A percentile compares a stretch with the other conserved stretches of the same genome.
Evolutionary conservation across 306 rosid species (phyloP).

Genomic region (Citrullus mucosospermus): DNA sequence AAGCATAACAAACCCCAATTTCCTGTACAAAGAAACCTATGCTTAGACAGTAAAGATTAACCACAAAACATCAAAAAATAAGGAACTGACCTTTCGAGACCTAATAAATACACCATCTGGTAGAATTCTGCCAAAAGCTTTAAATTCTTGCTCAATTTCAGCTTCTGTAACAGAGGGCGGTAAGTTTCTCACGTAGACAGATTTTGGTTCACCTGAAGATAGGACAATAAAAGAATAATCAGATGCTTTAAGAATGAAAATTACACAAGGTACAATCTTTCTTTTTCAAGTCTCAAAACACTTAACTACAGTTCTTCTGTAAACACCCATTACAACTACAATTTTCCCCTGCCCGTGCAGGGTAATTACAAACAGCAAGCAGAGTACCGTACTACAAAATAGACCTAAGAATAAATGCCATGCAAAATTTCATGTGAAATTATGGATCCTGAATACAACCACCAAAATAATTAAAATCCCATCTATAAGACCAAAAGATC

Average conservation of each 20-base stretch:
- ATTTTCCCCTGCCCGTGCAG: not conserved
- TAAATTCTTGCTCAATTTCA: slow-evolving; percentile 72
- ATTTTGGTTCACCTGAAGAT: slow-evolving; percentile 65
- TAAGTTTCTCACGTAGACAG: slow-evolving; percentile 86
- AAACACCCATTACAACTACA: not conserved
- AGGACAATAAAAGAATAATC: not conserved
- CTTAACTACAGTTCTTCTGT: not conserved
- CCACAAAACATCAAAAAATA: not conserved
- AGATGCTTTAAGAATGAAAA: not conserved
- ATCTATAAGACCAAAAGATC: not conserved
- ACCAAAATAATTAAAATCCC: not conserved
- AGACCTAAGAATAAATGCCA: not conserved
- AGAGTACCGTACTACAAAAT: not conserved
- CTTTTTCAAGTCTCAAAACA: not conserved
- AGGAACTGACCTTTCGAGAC: slow-evolving; percentile 53
- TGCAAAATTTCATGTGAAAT: not conserved
- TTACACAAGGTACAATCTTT: not conserved
- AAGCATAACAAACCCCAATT: slow-evolving; percentile 88
- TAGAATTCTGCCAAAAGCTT: slow-evolving; percentile 64
- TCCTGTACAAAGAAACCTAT: slow-evolving; percentile 46
- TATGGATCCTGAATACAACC: not conserved
- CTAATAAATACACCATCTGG: slow-evolving; percentile 80
- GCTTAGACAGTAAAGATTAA: slow-evolving; percentile 11
- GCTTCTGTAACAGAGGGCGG: slow-evolving; percentile 65
- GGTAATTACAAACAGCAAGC: not conserved